phyloP scores from a whole-genome alignment of 495 filamentous ascomycete genomes.

The Pyrenula massariospora region DNA sequence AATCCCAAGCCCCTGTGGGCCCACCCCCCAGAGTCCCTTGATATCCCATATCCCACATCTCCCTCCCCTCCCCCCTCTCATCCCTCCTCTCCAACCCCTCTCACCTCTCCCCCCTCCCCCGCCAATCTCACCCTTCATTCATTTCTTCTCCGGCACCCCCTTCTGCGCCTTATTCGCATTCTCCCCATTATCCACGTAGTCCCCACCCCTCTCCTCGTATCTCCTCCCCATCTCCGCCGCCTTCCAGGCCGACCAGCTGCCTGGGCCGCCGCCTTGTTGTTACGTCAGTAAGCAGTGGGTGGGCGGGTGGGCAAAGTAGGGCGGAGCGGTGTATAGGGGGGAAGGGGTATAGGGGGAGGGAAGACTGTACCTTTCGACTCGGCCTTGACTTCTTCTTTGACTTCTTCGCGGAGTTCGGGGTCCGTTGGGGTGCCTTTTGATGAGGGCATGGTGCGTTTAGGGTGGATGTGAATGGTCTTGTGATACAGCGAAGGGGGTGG shows the following conservation, averaged over 20 bases:
- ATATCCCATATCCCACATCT: too few relatives aligned
- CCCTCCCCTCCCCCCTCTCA: too few relatives aligned
- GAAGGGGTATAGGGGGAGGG: not conserved
- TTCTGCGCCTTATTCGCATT: slow-evolving; percentile 1
- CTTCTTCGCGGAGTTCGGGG: slow-evolving; percentile 31
- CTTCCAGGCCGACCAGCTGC: slow-evolving; percentile 1
- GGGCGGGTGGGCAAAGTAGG: not conserved
- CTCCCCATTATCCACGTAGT: not conserved
- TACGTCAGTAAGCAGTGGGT: not conserved
- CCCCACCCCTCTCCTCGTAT: not conserved
- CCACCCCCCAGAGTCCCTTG: too few relatives aligned
- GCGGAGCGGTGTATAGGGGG: not conserved
- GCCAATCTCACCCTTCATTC: not conserved
- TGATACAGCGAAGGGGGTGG: too few relatives aligned
- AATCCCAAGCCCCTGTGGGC: too few relatives aligned
- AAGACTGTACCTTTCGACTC: not conserved
- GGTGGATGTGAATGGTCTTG: too few relatives aligned
- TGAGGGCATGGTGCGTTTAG: slow-evolving; percentile 13
- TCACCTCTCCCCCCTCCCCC: not conserved
- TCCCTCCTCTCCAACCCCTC: too few relatives aligned
- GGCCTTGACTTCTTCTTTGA: slow-evolving; percentile 21
- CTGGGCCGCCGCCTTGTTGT: not conserved
- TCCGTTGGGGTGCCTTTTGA: slow-evolving; percentile 36
- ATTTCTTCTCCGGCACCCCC: slow-evolving; percentile 1
- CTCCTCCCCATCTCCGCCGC: not conserved